Base-by-base conservation (phyloP, 106 monocot genomes). In the Amphibolis antarctica region DNA sequence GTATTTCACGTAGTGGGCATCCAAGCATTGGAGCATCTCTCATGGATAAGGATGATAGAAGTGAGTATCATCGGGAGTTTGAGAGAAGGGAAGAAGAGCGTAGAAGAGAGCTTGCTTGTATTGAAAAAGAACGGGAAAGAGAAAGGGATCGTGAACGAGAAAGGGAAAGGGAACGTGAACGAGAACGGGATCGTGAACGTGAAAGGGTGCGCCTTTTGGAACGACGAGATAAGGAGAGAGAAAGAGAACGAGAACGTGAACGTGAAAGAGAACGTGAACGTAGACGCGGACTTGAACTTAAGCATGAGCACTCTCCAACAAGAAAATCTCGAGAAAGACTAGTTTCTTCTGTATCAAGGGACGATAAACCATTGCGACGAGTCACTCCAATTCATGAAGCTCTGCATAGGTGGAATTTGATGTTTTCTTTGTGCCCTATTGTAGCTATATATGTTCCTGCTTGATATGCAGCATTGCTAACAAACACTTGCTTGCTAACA, bases 341-440 rank as follows among this genome's bases (percentile, higher is more conserved):
- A 25, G 81, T 66, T 65, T 81, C 93, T 67, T 89, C 94, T 66
- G 66, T 71, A 17, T 12, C 69, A 30, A 84, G 59, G 71, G 82
- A 80, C 63, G 90, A 87, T 19, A 77, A 78, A 70, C 66, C 83
- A 21, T 76, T 72, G 28, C 80, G 76, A 23, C 82, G 93, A 59
- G 62, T 31, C 50, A 66, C 81, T 52, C 88, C 79, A 28, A 81
- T 63, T 36, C 86, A 84, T 17, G 96, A 98, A 17, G 60, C 76
- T 59, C 80, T 65, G 20, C 83, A 90, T 90, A 98, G 96, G 96
- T 96, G 76, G 84, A 86, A 50, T 70, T 78, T 84, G 71, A 77
- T 75, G 76, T 68, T 82, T 77, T 71, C 31, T 86, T 80, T 81
- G 60, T 75, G 44, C 54, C 67, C 60, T 69, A 59, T 70, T 79